Percentiles rank a stretch among this genome's conserved stretches.
phyloP scores from a whole-genome alignment of 768 basidiomycete species.

The Pulveroboletus sp. region DNA sequence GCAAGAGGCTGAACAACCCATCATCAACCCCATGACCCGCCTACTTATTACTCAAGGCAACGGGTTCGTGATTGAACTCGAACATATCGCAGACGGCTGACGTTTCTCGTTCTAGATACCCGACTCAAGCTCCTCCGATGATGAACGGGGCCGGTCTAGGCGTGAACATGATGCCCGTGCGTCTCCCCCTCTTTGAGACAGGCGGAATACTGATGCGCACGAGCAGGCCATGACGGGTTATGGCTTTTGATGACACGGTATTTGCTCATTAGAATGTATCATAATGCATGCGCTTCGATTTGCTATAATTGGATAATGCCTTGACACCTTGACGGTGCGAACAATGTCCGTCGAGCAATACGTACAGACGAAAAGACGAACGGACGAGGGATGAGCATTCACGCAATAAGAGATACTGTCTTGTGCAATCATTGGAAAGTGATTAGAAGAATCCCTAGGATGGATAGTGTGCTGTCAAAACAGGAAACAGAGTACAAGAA shows the following conservation, averaged over 20 bases:
- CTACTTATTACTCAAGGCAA: slow-evolving; percentile 74
- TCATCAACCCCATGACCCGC: slow-evolving; percentile 76
- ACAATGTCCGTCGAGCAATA: slow-evolving; percentile 12
- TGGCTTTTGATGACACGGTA: slow-evolving; percentile 22
- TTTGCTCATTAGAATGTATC: slow-evolving; percentile 19
- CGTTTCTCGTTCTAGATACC: slow-evolving; percentile 39
- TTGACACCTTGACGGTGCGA: not conserved
- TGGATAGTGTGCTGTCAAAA: slow-evolving; percentile 12
- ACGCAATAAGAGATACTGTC: not conserved
- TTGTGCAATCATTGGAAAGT: slow-evolving; percentile 1
- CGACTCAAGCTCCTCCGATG: slow-evolving; percentile 57
- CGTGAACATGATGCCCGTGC: slow-evolving; percentile 54
- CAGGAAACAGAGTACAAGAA: slow-evolving; percentile 1
- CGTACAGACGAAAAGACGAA: slow-evolving; percentile 1
- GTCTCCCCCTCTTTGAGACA: slow-evolving; percentile 20
- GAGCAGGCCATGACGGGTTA: slow-evolving; percentile 62
- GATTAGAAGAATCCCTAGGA: slow-evolving; percentile 21
- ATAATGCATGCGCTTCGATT: slow-evolving; percentile 22
- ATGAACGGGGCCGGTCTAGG: slow-evolving; percentile 49
- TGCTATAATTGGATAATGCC: slow-evolving; percentile 25
- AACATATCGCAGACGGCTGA: not conserved
- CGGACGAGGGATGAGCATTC: not conserved
- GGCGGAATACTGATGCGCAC: slow-evolving; percentile 5
- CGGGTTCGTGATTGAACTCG: slow-evolving; percentile 34
- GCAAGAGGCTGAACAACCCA: slow-evolving; percentile 78